These are phyloP conservation scores for Tanozyma kutaoensis DNA, from an alignment of 805 yeast species.

Conservation along the genomic window DNA sequence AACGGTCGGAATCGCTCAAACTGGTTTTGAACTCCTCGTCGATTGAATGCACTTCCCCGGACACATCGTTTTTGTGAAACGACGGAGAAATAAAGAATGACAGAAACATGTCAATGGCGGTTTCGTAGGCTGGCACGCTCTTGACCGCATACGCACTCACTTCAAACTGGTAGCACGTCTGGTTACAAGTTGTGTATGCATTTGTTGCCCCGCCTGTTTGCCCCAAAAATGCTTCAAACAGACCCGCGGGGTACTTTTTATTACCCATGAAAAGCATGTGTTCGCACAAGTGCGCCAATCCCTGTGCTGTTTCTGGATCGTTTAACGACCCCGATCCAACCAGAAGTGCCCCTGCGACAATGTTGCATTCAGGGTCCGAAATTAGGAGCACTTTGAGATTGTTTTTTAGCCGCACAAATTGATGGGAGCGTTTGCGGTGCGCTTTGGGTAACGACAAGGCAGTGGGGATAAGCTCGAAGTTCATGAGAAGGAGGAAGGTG, in stretches of 20 bases:
- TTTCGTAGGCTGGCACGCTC: no score
- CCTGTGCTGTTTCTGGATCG: slow-evolving; percentile 60
- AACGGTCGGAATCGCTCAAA: slow-evolving; percentile 25
- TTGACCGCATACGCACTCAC: slow-evolving; percentile 39
- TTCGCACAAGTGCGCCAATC: slow-evolving; percentile 85
- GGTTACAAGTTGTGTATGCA: slow-evolving; percentile 60
- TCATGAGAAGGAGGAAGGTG: no score
- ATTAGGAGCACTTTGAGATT: no score
- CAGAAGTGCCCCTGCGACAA: no score
- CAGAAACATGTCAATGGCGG: slow-evolving; percentile 37
- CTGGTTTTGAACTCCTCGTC: slow-evolving; percentile 59
- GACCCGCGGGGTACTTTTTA: slow-evolving; percentile 20
- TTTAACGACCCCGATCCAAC: slow-evolving; percentile 77
- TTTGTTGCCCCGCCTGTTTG: slow-evolving; percentile 45
- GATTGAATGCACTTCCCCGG: slow-evolving; percentile 44
- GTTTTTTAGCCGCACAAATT: no score
- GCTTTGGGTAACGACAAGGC: no score
- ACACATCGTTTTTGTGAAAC: slow-evolving; percentile 27
- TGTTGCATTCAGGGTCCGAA: no score
- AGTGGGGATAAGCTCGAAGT: no score
- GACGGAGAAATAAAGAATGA: slow-evolving; percentile 37
- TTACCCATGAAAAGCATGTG: slow-evolving; percentile 41
- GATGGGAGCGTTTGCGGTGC: no score
- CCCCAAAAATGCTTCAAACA: slow-evolving; percentile 29
- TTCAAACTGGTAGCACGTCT: slow-evolving; percentile 51